phyloP scores from a whole-genome alignment of 2,329 filamentous ascomycete genomes.

The Aspergillus cejpii region DNA sequence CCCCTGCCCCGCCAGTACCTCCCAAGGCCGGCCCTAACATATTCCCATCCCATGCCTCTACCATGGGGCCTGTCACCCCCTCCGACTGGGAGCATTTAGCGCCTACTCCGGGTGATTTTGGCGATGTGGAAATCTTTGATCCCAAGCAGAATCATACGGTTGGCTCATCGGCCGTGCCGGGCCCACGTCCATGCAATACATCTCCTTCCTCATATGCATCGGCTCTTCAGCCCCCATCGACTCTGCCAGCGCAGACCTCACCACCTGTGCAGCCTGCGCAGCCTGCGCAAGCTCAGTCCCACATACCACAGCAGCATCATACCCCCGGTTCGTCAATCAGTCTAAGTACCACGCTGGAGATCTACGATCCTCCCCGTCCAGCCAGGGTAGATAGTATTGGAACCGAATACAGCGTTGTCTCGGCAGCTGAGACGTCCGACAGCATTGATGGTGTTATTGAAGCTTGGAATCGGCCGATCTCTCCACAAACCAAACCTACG shows the following conservation, averaged over 20 bases:
- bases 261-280: slow-evolving; percentile 8
- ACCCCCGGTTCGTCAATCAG: slow-evolving; percentile 20
- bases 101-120: slow-evolving; percentile 31
- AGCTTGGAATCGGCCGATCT: slow-evolving; percentile 37
- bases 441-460: slow-evolving; percentile 42
- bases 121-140: slow-evolving; percentile 29
- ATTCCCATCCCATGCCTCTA: slow-evolving; percentile 27
- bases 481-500: slow-evolving; percentile 16
- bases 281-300: neutral
- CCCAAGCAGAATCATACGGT: slow-evolving; percentile 11
- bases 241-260: slow-evolving; percentile 8
- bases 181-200: slow-evolving; percentile 12
- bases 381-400: slow-evolving; percentile 26
- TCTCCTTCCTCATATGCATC: slow-evolving; percentile 5
- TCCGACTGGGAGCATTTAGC: slow-evolving; percentile 46
- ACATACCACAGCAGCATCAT: slow-evolving; percentile 2
- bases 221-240: slow-evolving; percentile 2
- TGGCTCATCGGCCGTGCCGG: slow-evolving; percentile 5
- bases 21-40: slow-evolving; percentile 20
- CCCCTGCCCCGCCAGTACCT: slow-evolving; percentile 18
- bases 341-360: slow-evolving; percentile 13
- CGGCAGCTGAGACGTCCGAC: slow-evolving; percentile 25
- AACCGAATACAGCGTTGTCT: slow-evolving; percentile 24
- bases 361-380: slow-evolving; percentile 12
- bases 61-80: slow-evolving; percentile 38